phyloP scores from a whole-genome alignment of 768 basidiomycete species.

The Udeniomyces megalosporus region DNA sequence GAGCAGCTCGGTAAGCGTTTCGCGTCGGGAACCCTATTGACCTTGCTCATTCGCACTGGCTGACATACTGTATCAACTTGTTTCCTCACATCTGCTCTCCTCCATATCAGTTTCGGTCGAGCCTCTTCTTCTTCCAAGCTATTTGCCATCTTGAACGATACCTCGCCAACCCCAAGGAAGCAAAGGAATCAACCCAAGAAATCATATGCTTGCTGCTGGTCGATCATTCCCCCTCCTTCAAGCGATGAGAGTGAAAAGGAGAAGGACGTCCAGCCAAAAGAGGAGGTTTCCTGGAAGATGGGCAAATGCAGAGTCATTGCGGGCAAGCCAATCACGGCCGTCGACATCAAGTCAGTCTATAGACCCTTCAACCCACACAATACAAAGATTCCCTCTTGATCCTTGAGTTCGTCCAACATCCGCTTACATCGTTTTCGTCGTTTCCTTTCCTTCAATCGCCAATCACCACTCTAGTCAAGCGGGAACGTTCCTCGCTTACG shows the following conservation, averaged over 20 bases:
- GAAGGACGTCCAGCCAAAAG: neutral
- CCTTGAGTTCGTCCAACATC: too few relatives aligned
- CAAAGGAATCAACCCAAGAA: slow-evolving; percentile 25
- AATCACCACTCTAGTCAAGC: neutral
- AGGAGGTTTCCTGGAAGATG: slow-evolving; percentile 34
- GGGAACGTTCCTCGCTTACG: slow-evolving; percentile 68
- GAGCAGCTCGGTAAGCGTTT: slow-evolving; percentile 24
- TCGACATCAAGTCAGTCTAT: slow-evolving; percentile 59
- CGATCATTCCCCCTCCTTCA: neutral
- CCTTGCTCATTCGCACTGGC: neutral
- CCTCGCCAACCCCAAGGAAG: slow-evolving; percentile 6
- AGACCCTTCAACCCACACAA: neutral
- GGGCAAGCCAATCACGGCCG: slow-evolving; percentile 65
- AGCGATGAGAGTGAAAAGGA: slow-evolving; percentile 16
- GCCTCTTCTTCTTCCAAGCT: slow-evolving; percentile 19
- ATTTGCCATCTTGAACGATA: slow-evolving; percentile 27
- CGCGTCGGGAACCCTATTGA: neutral
- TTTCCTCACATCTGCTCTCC: neutral
- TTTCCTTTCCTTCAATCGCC: too few relatives aligned
- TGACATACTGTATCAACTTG: too few relatives aligned
- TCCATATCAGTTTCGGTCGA: slow-evolving; percentile 5
- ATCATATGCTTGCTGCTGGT: slow-evolving; percentile 22
- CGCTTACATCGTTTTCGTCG: too few relatives aligned
- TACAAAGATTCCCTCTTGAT: too few relatives aligned
- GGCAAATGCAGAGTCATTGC: slow-evolving; percentile 54